Conservation (phyloP, 2,329 filamentous ascomycete genomes). For the Scedosporium dehoogii region DNA sequence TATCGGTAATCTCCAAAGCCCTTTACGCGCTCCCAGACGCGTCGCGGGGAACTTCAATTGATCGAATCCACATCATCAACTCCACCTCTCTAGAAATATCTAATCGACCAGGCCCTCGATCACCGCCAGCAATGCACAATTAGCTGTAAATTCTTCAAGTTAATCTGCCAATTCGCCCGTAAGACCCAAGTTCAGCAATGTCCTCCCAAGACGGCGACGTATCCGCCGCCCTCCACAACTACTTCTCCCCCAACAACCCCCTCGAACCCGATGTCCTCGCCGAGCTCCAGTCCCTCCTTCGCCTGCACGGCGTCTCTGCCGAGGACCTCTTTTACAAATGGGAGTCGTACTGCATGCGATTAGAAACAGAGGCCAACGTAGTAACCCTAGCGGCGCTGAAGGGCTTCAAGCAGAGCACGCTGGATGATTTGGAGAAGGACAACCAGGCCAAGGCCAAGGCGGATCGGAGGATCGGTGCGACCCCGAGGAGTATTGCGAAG, state of each 20-base stretch:
- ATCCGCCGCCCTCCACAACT: background rate
- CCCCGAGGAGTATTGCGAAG: slow-evolving; percentile 49
- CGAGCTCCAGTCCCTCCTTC: slow-evolving; percentile 79
- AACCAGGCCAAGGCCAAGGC: slow-evolving; percentile 54
- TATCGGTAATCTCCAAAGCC: background rate
- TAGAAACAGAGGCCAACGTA: slow-evolving; percentile 69
- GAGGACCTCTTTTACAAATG: slow-evolving; percentile 97
- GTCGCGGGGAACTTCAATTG: slow-evolving; percentile 4
- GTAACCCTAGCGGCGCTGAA: slow-evolving; percentile 58
- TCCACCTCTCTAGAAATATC: background rate
- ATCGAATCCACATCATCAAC: background rate
- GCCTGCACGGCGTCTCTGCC: slow-evolving; percentile 67
- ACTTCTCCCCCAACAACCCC: slow-evolving; percentile 5
- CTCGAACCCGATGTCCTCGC: slow-evolving; percentile 68
- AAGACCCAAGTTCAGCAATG: background rate
- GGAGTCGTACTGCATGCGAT: slow-evolving; percentile 95
- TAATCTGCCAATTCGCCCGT: background rate
- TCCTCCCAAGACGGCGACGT: slow-evolving; percentile 1
- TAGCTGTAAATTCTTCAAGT: too few relatives aligned
- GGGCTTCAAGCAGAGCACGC: slow-evolving; percentile 76
- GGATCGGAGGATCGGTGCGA: slow-evolving; percentile 51
- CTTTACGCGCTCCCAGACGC: slow-evolving; percentile 3
- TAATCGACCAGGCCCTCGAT: background rate
- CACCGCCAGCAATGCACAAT: too few relatives aligned
- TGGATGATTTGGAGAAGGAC: slow-evolving; percentile 72